Percentiles rank a stretch among this genome's conserved stretches.
These are phyloP conservation scores for Naganishia onofrii DNA, from an alignment of 768 basidiomycete species.

Conservation along the genomic window DNA sequence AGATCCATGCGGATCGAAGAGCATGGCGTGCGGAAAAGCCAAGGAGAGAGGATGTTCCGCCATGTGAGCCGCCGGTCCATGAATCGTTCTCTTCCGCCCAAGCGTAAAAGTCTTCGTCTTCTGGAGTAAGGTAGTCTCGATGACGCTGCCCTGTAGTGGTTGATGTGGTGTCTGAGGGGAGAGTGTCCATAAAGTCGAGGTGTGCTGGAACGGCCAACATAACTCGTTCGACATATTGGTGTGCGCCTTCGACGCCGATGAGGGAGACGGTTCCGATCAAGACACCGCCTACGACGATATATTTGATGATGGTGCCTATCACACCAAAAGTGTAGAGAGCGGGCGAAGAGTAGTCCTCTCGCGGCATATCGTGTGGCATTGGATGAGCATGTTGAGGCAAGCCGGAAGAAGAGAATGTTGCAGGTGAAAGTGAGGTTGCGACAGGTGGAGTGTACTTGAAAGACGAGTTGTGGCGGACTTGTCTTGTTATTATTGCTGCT, in stretches of 20 bases:
- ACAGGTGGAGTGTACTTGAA: constrained; percentile 21
- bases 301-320: constrained; percentile 38
- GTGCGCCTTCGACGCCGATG: constrained; percentile 32
- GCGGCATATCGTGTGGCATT: constrained; percentile 41
- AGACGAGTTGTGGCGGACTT: background rate
- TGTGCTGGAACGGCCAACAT: constrained; percentile 36
- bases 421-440: background rate
- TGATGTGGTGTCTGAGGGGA: background rate
- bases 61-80: constrained; percentile 44
- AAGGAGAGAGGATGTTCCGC: constrained; percentile 44
- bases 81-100: constrained; percentile 44
- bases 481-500: no score
- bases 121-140: background rate
- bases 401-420: constrained; percentile 21
- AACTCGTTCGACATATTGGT: constrained; percentile 33
- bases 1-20: constrained; percentile 47
- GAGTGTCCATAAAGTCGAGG: constrained; percentile 2
- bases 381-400: constrained; percentile 23
- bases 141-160: background rate
- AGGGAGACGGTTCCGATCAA: constrained; percentile 27
- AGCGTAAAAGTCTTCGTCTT: constrained; percentile 32
- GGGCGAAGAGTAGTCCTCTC: constrained; percentile 45
- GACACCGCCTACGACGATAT: constrained; percentile 39
- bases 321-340: constrained; percentile 45
- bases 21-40: constrained; percentile 46